Base-by-base conservation (phyloP, 1,139 yeast species). In the Blastobotrys ciferrii region DNA sequence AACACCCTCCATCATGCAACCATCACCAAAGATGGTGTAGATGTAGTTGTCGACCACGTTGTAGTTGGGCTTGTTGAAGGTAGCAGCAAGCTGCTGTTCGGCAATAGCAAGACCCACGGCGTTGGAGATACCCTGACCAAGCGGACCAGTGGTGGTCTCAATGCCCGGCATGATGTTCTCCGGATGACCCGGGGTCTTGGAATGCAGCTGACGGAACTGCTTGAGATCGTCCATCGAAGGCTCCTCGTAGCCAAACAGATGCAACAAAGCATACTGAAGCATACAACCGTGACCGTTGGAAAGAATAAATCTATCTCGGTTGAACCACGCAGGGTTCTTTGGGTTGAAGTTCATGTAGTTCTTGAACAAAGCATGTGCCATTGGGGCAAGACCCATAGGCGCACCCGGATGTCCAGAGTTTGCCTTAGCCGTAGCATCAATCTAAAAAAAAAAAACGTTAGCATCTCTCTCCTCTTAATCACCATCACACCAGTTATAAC, bases 351-450 rank as follows among this genome's bases (percentile, higher is more conserved):
- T 83, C 87, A 91, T 78, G 58, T 65, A 68, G 67, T 83, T 79
- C 69, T 82, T 77, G 82, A 84, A 92, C 58, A 84, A 65, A 48
- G 79, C 76, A 67, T 84, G 89, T 50, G 88, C 86, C 53, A 91
- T 79, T 47, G 95, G 96, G 25, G 99, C 98, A 71, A 92, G 76
- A 57, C 98, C 98, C 81, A 92, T 82, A 63, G 98, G 98, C 49
- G 99, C 97, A 79, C 98, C 98, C 50, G 99, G 99, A 76, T 92
- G 99, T 61, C 99, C 99, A 54, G 96, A 85, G 74, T 92, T 87
- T 64, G 98, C 95, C 69, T 82, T 80, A 53, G 84, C 78, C 55
- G 87, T 95, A 58, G 87, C 84, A 71, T 92, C 99, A 52, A 86
- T 91, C 68, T 47, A 31, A 9, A 9, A 32, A n/a, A 7, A n/a